Conservation (phyloP, 2,329 filamentous ascomycete species). For the Fusarium sublunatum region DNA sequence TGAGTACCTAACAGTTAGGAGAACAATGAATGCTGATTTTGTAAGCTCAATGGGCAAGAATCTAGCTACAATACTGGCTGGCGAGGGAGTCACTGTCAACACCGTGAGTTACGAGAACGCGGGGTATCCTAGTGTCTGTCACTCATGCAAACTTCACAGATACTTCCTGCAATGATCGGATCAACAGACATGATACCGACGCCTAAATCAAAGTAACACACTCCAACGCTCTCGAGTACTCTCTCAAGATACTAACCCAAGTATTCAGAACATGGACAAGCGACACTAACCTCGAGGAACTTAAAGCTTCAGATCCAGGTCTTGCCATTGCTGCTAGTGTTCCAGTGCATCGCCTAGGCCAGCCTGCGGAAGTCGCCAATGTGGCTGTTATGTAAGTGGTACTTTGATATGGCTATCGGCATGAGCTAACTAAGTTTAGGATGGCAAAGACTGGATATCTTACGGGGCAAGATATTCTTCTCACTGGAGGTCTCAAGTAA, state of each 20-base stretch:
- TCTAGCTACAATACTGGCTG: slow-evolving; percentile 47
- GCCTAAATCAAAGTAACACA: slow-evolving; percentile 46
- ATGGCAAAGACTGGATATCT: slow-evolving; percentile 37
- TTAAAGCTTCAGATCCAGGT: slow-evolving; percentile 48
- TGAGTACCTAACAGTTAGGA: not conserved
- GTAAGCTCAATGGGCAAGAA: slow-evolving; percentile 52
- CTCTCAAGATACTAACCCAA: not conserved
- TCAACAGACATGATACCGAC: slow-evolving; percentile 52
- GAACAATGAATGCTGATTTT: slow-evolving; percentile 1
- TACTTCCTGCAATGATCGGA: slow-evolving; percentile 52
- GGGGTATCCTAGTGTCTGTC: fast-evolving
- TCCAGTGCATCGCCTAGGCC: slow-evolving; percentile 50
- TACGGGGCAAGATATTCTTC: slow-evolving; percentile 24
- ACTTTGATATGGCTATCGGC: fast-evolving
- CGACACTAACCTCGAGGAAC: slow-evolving; percentile 47
- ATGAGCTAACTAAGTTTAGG: not conserved
- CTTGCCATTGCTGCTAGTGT: slow-evolving; percentile 51
- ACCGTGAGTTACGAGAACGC: slow-evolving; percentile 35
- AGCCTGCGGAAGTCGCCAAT: slow-evolving; percentile 51
- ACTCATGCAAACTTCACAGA: slow-evolving; percentile 4
- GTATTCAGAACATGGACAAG: slow-evolving; percentile 48
- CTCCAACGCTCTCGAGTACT: fast-evolving
- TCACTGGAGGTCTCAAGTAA: slow-evolving; percentile 29
- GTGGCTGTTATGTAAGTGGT: slow-evolving; percentile 50
- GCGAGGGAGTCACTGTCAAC: slow-evolving; percentile 51